These are phyloP conservation scores for Fusarium robinianum DNA, from an alignment of 2,329 filamentous ascomycete species.

Conservation along the genomic window DNA sequence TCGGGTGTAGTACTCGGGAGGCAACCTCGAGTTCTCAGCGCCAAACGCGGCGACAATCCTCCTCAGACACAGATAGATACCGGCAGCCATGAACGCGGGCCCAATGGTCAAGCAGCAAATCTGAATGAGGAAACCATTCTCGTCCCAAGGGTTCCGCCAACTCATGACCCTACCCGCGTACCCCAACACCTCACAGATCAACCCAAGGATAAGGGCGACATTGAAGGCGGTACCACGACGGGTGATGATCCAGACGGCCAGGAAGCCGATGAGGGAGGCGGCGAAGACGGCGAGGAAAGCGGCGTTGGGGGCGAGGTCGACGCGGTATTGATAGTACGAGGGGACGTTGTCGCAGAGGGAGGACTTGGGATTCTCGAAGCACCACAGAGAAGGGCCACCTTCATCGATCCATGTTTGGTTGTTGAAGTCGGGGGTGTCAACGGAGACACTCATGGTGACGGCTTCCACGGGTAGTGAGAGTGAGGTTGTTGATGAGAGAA, in stretches of 20 bases:
- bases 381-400: slow-evolving; percentile 31
- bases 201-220: slow-evolving; percentile 58
- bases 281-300: slow-evolving; percentile 56
- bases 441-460: slow-evolving; percentile 4
- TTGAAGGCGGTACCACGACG: slow-evolving; percentile 56
- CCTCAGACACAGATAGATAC: slow-evolving; percentile 65
- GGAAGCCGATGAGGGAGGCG: slow-evolving; percentile 48
- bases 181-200: slow-evolving; percentile 60
- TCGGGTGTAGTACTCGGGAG: slow-evolving; percentile 53
- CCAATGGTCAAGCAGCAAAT: slow-evolving; percentile 66
- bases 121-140: slow-evolving; percentile 57
- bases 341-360: slow-evolving; percentile 40
- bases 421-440: slow-evolving; percentile 21
- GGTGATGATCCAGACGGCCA: slow-evolving; percentile 48
- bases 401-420: slow-evolving; percentile 29
- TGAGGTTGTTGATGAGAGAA: too few relatives aligned
- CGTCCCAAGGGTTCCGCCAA: slow-evolving; percentile 56
- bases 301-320: slow-evolving; percentile 56
- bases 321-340: slow-evolving; percentile 55
- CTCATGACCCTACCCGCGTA: slow-evolving; percentile 63
- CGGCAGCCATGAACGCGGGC: slow-evolving; percentile 67
- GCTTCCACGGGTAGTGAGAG: not conserved
- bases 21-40: slow-evolving; percentile 53
- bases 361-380: slow-evolving; percentile 35
- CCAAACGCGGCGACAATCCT: slow-evolving; percentile 55